Evolutionary conservation across 2,329 filamentous ascomycete genomes (phyloP).

Genomic region (Chaetomium strumarium): DNA sequence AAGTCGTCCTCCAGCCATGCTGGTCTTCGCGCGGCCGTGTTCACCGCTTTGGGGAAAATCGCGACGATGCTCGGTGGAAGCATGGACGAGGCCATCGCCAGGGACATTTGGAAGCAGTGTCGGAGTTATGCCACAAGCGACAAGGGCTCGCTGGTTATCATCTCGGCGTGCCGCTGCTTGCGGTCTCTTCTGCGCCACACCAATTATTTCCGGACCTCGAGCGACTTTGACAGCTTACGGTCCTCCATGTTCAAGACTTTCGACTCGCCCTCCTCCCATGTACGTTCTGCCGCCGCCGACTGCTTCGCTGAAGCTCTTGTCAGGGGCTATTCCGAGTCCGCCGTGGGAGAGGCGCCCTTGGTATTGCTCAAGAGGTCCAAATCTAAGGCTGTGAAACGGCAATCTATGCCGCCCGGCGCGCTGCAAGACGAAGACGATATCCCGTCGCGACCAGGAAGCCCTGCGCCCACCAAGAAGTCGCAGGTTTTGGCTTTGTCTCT

Average conservation of each 20-base stretch:
- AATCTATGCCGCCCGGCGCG: conserved; percentile 48
- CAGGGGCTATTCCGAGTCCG: conserved; percentile 66
- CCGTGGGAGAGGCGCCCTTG: conserved; percentile 41
- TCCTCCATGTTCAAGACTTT: conserved; percentile 77
- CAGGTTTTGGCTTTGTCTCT: conserved; percentile 70
- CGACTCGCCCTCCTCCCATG: conserved; percentile 67
- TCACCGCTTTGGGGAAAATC: conserved; percentile 70
- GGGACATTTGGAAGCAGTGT: conserved; percentile 90
- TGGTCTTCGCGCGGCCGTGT: conserved; percentile 72
- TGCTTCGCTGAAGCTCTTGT: conserved; percentile 79
- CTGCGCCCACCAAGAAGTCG: conserved; percentile 63
- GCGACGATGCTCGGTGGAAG: conserved; percentile 67
- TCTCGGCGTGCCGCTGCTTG: conserved; percentile 72
- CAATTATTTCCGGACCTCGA: conserved; percentile 76
- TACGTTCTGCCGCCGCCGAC: conserved; percentile 80
- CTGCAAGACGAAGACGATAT: conserved; percentile 69
- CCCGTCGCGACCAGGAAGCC: conserved; percentile 62
- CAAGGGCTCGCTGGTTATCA: conserved; percentile 76
- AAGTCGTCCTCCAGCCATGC: conserved; percentile 76
- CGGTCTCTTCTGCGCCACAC: conserved; percentile 67
- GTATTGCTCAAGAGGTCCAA: conserved; percentile 66
- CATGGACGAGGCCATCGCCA: conserved; percentile 76
- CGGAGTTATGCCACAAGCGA: conserved; percentile 71
- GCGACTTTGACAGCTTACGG: conserved; percentile 86
- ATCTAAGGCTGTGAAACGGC: conserved; percentile 50